A percentile compares a stretch with the other conserved stretches of the same genome.
Conservation (phyloP, 208 protist genomes). For the Trypanosoma brucei region DNA sequence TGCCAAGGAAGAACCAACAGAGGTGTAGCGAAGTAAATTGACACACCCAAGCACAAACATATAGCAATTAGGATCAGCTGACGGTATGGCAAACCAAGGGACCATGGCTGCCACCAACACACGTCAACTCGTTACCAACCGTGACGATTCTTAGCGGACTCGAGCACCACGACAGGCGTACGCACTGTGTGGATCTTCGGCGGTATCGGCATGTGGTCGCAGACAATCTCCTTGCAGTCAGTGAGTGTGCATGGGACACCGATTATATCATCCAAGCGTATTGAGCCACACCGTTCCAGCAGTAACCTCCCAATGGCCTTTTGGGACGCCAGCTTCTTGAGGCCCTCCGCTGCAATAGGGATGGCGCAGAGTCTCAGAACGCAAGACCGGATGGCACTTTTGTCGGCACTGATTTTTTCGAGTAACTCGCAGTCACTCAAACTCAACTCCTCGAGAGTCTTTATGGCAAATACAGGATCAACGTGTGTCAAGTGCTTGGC, state of each 20-base stretch:
- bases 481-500: background rate
- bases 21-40: no score
- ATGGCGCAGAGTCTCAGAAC: background rate
- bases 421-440: conserved; percentile 1
- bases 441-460: conserved; percentile 3
- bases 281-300: background rate
- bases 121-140: no score
- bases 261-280: background rate
- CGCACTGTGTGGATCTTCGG: background rate
- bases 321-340: background rate
- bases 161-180: background rate
- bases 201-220: background rate
- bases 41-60: no score
- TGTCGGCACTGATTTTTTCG: background rate
- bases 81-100: no score
- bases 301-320: background rate
- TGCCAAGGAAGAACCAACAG: no score
- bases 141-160: no score
- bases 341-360: background rate
- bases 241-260: background rate
- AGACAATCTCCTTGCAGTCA: background rate
- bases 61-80: no score
- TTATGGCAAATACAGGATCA: background rate
- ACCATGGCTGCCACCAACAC: no score
- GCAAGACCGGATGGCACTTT: background rate